Evolutionary conservation across 2,329 filamentous ascomycete species (phyloP).

Genomic region (Paramyrothecium sp.): DNA sequence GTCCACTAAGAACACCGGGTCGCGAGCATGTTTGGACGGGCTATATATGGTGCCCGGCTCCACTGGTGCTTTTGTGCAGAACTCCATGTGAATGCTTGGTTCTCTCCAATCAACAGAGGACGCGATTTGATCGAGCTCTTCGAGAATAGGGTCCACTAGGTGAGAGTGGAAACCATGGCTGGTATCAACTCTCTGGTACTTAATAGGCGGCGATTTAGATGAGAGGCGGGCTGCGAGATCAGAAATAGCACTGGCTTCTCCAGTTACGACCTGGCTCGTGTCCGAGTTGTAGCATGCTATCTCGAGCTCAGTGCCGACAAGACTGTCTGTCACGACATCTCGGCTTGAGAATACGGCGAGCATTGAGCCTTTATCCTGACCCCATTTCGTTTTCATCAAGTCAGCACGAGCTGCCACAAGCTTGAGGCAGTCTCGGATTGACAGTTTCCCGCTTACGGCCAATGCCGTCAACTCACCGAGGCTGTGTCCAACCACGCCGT

Average conservation of each 20-base stretch:
- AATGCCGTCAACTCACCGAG: slow-evolving; percentile 1
- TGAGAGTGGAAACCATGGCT: slow-evolving; percentile 1
- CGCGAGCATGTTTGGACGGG: not conserved
- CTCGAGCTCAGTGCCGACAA: not conserved
- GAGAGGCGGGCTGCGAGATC: not conserved
- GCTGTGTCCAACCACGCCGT: not conserved
- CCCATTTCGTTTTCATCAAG: not conserved
- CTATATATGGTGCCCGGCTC: not conserved
- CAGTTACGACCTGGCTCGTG: not conserved
- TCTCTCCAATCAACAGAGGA: not conserved
- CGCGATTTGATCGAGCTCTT: not conserved
- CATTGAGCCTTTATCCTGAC: not conserved
- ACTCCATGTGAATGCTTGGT: not conserved
- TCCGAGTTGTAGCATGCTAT: not conserved
- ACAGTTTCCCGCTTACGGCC: not conserved
- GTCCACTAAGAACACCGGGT: not conserved
- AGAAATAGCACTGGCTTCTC: not conserved
- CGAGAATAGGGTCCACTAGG: not conserved
- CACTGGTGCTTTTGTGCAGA: not conserved
- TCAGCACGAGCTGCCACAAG: not conserved
- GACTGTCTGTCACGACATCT: not conserved
- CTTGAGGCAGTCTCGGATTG: not conserved
- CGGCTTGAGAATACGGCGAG: not conserved
- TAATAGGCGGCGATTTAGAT: not conserved
- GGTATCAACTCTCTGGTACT: not conserved